Evolutionary conservation across 495 filamentous ascomycete species (phyloP).

Genomic region (Schizothecium vesticola): DNA sequence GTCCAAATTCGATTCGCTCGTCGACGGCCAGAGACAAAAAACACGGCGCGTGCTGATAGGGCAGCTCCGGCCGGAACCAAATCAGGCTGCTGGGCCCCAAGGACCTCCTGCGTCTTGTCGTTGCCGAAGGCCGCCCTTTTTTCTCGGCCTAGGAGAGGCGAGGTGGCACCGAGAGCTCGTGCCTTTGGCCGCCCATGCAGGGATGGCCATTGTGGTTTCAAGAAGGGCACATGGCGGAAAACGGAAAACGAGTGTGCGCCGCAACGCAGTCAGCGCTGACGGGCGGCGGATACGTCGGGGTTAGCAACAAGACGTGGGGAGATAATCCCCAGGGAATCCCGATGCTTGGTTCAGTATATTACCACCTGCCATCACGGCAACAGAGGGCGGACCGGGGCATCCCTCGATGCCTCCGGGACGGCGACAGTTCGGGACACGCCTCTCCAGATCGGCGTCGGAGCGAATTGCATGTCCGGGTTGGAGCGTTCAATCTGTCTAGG

Average conservation of each 20-base stretch:
- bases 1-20: conserved; percentile 13
- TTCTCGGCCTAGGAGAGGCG: not conserved
- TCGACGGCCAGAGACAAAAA: not conserved
- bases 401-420: not conserved
- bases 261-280: not conserved
- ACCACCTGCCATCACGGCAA: not conserved
- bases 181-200: conserved; percentile 14
- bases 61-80: conserved; percentile 5
- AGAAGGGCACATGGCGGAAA: conserved; percentile 10
- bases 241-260: not conserved
- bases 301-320: not conserved
- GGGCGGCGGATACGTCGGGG: not conserved
- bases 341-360: not conserved
- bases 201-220: conserved; percentile 19
- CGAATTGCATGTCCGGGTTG: not conserved
- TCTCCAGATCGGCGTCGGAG: conserved; percentile 6
- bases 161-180: not conserved
- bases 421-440: not conserved
- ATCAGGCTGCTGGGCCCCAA: conserved; percentile 20
- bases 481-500: not conserved
- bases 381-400: not conserved
- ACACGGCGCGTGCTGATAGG: conserved; percentile 24
- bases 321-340: not conserved
- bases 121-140: not conserved
- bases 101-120: conserved; percentile 11